phyloP scores from a whole-genome alignment of 208 protist species.

The Crithidia mellificae region DNA sequence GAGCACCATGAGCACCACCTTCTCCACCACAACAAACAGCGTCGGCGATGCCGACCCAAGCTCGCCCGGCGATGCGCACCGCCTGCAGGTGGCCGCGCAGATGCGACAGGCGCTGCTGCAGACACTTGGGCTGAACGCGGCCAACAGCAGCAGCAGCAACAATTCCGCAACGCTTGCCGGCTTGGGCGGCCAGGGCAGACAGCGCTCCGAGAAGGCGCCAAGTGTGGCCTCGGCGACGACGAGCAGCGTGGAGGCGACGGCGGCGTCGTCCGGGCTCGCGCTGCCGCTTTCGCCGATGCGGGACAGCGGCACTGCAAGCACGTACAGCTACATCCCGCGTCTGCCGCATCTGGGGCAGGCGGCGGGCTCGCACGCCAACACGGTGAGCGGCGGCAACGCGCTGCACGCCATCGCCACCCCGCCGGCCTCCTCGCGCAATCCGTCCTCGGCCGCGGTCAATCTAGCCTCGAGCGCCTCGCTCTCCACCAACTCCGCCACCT shows the following conservation, averaged over 20 bases:
- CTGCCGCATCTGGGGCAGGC: conserved; percentile 3
- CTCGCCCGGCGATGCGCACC: conserved; percentile 7
- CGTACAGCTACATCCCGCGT: not conserved
- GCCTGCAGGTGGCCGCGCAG: conserved; percentile 10
- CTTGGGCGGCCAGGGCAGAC: not conserved
- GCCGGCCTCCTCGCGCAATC: conserved; percentile 1
- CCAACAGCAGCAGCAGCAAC: not conserved
- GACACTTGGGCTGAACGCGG: conserved; percentile 9
- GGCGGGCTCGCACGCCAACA: not conserved
- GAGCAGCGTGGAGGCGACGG: conserved; percentile 10
- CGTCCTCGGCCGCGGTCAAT: conserved; percentile 3
- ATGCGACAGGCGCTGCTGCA: conserved; percentile 18
- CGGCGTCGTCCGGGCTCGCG: not conserved
- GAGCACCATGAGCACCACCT: conserved; percentile 25
- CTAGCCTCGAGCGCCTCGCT: conserved; percentile 13
- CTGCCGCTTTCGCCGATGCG: conserved; percentile 8
- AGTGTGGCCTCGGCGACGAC: conserved; percentile 5
- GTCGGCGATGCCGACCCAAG: conserved; percentile 3
- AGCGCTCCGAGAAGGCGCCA: conserved; percentile 2
- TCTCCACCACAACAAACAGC: conserved; percentile 17
- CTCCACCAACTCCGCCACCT: conserved; percentile 15
- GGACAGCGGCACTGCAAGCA: conserved; percentile 1
- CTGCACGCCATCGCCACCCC: conserved; percentile 10
- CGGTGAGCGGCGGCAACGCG: not conserved
- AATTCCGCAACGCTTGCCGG: not conserved